phyloP scores from a whole-genome alignment of 352 stramenopile species.

The Phytophthora multivora region DNA sequence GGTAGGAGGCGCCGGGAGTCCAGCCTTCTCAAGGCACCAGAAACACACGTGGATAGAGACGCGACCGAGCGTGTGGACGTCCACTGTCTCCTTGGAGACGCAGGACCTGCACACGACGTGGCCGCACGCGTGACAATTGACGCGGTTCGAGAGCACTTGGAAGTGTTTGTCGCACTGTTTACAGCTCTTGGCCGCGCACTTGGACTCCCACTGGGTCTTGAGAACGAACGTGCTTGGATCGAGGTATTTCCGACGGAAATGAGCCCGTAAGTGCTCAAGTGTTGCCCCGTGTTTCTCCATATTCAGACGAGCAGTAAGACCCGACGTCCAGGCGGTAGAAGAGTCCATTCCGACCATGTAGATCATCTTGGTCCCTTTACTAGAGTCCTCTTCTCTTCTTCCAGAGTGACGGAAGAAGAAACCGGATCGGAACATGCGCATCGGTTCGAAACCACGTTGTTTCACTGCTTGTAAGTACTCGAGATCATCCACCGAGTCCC shows the following conservation, averaged over 20 bases:
- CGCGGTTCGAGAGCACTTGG: slow-evolving; percentile 40
- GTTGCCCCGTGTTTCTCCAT: slow-evolving; percentile 50
- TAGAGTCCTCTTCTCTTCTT: slow-evolving; percentile 14
- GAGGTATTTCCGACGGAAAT: slow-evolving; percentile 49
- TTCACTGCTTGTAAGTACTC: slow-evolving; percentile 18
- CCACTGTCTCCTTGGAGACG: slow-evolving; percentile 38
- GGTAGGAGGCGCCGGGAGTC: slow-evolving; percentile 19
- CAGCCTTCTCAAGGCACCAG: slow-evolving; percentile 32
- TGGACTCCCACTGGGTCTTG: slow-evolving; percentile 43
- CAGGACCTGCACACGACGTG: slow-evolving; percentile 40
- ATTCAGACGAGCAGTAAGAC: slow-evolving; percentile 32
- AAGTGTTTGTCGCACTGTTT: slow-evolving; percentile 40
- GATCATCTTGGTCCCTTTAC: slow-evolving; percentile 50
- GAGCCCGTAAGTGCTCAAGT: slow-evolving; percentile 38
- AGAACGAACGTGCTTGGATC: slow-evolving; percentile 49
- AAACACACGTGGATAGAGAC: slow-evolving; percentile 39
- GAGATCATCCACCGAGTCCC: slow-evolving; percentile 49
- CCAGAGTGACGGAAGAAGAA: slow-evolving; percentile 46
- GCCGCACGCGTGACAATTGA: slow-evolving; percentile 45
- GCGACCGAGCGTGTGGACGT: slow-evolving; percentile 33
- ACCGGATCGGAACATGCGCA: slow-evolving; percentile 51
- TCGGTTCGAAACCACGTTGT: slow-evolving; percentile 16
- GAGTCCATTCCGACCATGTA: slow-evolving; percentile 53
- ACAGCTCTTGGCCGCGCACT: slow-evolving; percentile 28
- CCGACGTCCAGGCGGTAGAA: slow-evolving; percentile 14